Percentiles rank a stretch among this genome's conserved stretches.
Conservation (phyloP, 192 early-diverging fungal species). For the Coemansia sp. region DNA sequence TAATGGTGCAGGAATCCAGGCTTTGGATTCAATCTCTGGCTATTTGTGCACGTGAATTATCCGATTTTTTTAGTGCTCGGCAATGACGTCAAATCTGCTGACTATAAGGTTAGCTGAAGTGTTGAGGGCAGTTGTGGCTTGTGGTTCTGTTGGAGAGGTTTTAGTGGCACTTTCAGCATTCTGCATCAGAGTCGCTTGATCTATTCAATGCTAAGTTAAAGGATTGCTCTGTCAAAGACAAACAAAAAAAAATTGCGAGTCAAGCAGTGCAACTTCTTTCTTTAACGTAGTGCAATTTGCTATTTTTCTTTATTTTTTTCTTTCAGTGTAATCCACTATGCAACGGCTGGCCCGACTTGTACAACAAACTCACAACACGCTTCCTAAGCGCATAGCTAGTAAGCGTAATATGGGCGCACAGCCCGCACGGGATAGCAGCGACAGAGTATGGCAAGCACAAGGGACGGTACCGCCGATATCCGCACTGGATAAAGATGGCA, state of each 20-base stretch:
- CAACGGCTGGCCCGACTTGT: neutral
- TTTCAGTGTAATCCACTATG: neutral
- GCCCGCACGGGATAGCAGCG: neutral
- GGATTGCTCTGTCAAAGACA: neutral
- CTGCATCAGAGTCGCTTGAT: neutral
- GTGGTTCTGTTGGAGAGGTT: neutral
- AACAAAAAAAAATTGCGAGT: neutral
- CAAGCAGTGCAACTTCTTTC: neutral
- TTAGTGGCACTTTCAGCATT: neutral
- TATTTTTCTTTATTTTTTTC: neutral
- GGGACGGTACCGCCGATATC: constrained; percentile 16
- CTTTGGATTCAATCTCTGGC: neutral
- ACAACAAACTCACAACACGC: neutral
- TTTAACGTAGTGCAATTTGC: neutral
- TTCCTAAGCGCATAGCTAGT: neutral
- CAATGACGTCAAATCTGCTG: neutral
- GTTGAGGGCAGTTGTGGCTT: too few species aligned
- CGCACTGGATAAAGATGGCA: constrained; percentile 12
- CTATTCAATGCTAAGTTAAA: neutral
- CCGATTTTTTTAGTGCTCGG: neutral
- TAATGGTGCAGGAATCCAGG: neutral
- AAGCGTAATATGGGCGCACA: neutral
- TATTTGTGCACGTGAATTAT: neutral
- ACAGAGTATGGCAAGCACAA: neutral
- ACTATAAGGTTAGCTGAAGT: too few species aligned